Evolutionary conservation across 148 eudicot species (phyloP).

Genomic region (Selenicereus undatus): DNA sequence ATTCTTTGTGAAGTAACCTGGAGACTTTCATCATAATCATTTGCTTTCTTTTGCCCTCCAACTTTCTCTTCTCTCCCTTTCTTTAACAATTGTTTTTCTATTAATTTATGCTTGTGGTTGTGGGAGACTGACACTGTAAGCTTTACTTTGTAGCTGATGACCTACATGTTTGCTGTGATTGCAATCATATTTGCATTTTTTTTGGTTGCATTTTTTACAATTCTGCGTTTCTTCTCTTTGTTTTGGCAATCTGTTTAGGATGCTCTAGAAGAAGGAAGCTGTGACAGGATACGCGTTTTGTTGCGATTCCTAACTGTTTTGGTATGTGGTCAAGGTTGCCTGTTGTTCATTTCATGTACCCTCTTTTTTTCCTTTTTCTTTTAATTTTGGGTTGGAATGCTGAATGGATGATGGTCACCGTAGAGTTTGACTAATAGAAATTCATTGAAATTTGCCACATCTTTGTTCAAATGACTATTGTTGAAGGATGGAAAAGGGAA

Average conservation of each 20-base stretch:
- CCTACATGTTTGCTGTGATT: background rate
- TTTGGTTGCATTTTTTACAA: background rate
- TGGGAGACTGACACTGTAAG: background rate
- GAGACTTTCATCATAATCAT: background rate
- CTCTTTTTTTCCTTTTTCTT: background rate
- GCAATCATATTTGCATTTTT: background rate
- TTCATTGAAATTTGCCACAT: background rate
- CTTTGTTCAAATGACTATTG: background rate
- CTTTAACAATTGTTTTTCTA: background rate
- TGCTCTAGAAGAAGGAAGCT: conserved; percentile 63
- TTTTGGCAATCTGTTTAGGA: conserved; percentile 38
- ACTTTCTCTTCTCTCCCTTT: background rate
- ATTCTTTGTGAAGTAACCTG: background rate
- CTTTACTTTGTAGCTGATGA: conserved; percentile 1
- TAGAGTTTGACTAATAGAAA: background rate
- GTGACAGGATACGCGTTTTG: conserved; percentile 73
- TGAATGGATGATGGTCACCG: background rate
- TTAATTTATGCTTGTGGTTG: conserved; percentile 7
- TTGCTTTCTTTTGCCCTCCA: background rate
- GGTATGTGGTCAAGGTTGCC: conserved; percentile 38
- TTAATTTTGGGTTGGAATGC: background rate
- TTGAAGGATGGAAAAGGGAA: background rate
- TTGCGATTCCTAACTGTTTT: conserved; percentile 80
- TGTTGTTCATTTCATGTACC: background rate
- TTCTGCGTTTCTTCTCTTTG: background rate